These are phyloP conservation scores for Trametes sanguinea DNA, from an alignment of 768 basidiomycete species.

Conservation along the genomic window DNA sequence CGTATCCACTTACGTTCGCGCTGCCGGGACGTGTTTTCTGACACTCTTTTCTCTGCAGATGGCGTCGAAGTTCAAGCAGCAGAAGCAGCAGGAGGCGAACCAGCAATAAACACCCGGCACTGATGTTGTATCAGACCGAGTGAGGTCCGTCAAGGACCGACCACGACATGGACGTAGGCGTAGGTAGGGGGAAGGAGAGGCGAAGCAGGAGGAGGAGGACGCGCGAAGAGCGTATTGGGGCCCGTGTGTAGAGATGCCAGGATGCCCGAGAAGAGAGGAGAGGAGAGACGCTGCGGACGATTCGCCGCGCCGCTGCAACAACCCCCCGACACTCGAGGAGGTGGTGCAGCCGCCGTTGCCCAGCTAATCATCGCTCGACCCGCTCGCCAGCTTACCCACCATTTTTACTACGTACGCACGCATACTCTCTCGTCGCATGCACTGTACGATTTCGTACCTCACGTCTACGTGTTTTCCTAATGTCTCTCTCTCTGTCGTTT, in stretches of 20 bases:
- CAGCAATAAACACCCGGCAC: constrained; percentile 29
- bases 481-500: constrained; percentile 8
- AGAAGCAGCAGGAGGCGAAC: background rate
- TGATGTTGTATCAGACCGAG: constrained; percentile 1
- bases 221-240: background rate
- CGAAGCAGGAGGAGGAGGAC: background rate
- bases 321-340: too few relatives aligned
- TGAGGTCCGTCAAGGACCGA: too few relatives aligned
- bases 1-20: constrained; percentile 26
- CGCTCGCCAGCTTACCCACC: background rate
- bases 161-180: background rate
- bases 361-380: constrained; percentile 6
- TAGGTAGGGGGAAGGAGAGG: too few relatives aligned
- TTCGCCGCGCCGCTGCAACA: constrained; percentile 7
- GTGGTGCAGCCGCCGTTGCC: constrained; percentile 5
- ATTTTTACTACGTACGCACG: background rate
- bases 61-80: constrained; percentile 63
- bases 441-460: constrained; percentile 21
- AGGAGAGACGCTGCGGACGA: constrained; percentile 16
- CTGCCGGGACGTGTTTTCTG: constrained; percentile 8
- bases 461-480: constrained; percentile 20
- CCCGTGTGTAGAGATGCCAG: too few relatives aligned
- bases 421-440: background rate
- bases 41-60: constrained; percentile 43
- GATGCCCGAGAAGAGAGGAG: background rate